These are phyloP conservation scores for Amanita rimosa DNA, from an alignment of 768 basidiomycete genomes.

Conservation along the genomic window DNA sequence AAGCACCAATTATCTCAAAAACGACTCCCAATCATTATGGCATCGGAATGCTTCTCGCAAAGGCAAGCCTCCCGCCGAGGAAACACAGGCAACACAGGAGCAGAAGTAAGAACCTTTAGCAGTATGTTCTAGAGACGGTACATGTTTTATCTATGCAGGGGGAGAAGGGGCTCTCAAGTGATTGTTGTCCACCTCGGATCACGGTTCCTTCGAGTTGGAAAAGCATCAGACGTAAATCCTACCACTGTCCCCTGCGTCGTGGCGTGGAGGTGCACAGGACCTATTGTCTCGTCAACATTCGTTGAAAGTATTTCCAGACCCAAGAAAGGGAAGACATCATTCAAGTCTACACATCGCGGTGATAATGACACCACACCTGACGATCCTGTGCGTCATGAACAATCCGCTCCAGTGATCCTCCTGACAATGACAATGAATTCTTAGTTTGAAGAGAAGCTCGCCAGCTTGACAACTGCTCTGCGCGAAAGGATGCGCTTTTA, in stretches of 20 bases:
- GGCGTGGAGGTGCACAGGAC: slow-evolving; percentile 46
- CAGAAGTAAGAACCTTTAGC: slow-evolving; percentile 29
- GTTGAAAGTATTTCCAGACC: slow-evolving; percentile 48
- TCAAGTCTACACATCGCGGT: slow-evolving; percentile 26
- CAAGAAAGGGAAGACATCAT: slow-evolving; percentile 18
- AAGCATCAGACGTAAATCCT: slow-evolving; percentile 71
- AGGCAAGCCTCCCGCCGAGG: slow-evolving; percentile 32
- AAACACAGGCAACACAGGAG: slow-evolving; percentile 25
- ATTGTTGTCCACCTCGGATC: slow-evolving; percentile 77
- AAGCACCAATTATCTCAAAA: slow-evolving; percentile 68
- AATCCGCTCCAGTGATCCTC: not conserved
- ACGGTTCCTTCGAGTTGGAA: slow-evolving; percentile 60
- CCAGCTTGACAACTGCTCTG: slow-evolving; percentile 57
- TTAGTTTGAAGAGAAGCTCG: slow-evolving; percentile 73
- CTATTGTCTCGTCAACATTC: slow-evolving; percentile 30
- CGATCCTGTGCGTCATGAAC: slow-evolving; percentile 43
- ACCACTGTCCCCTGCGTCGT: slow-evolving; percentile 57
- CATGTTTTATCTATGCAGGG: slow-evolving; percentile 15
- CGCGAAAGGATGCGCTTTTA: slow-evolving; percentile 82
- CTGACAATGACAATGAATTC: slow-evolving; percentile 1
- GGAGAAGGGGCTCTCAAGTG: slow-evolving; percentile 66
- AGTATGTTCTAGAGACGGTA: slow-evolving; percentile 9
- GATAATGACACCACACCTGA: slow-evolving; percentile 46
- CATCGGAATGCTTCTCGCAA: slow-evolving; percentile 50
- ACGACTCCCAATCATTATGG: slow-evolving; percentile 67